Percentiles rank a stretch among this genome's conserved stretches.
These are phyloP conservation scores for Globisporangium barbulae DNA, from an alignment of 352 stramenopile species.

Conservation along the genomic window DNA sequence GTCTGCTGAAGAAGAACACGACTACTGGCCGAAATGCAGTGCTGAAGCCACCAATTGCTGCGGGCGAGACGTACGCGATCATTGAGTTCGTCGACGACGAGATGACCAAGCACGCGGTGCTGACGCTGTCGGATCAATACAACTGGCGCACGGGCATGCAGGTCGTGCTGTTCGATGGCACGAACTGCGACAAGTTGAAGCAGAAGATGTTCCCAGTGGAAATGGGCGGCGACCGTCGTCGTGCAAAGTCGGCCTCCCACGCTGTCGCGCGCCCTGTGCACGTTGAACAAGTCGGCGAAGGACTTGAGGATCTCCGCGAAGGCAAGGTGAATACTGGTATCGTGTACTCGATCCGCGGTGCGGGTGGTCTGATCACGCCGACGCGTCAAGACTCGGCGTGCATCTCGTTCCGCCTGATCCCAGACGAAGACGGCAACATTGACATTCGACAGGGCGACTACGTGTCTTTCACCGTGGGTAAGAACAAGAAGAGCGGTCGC, in stretches of 20 bases:
- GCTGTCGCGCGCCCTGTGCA: conserved; percentile 70
- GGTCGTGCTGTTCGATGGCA: conserved; percentile 87
- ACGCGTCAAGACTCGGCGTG: conserved; percentile 80
- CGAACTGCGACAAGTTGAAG: conserved; percentile 86
- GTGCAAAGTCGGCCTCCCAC: conserved; percentile 71
- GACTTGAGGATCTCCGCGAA: conserved; percentile 79
- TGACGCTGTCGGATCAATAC: conserved; percentile 86
- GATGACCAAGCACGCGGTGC: conserved; percentile 86
- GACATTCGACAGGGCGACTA: conserved; percentile 86
- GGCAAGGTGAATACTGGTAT: conserved; percentile 86
- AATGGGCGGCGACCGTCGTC: conserved; percentile 60
- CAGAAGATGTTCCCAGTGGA: conserved; percentile 89
- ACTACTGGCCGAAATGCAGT: conserved; percentile 84
- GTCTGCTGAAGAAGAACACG: conserved; percentile 88
- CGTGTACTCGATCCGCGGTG: conserved; percentile 85
- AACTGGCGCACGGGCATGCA: conserved; percentile 87
- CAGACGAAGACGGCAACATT: conserved; percentile 82
- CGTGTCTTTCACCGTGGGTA: conserved; percentile 85
- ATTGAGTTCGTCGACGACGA: conserved; percentile 88
- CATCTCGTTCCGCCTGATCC: conserved; percentile 87
- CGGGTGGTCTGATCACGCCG: conserved; percentile 78
- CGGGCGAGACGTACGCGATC: conserved; percentile 86
- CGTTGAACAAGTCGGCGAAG: conserved; percentile 80
- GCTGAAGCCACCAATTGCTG: conserved; percentile 83
- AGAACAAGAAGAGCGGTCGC: conserved; percentile 89